These are phyloP conservation scores for Monosporascus cannonballus DNA, from an alignment of 2,329 filamentous ascomycete genomes.

Conservation along the genomic window DNA sequence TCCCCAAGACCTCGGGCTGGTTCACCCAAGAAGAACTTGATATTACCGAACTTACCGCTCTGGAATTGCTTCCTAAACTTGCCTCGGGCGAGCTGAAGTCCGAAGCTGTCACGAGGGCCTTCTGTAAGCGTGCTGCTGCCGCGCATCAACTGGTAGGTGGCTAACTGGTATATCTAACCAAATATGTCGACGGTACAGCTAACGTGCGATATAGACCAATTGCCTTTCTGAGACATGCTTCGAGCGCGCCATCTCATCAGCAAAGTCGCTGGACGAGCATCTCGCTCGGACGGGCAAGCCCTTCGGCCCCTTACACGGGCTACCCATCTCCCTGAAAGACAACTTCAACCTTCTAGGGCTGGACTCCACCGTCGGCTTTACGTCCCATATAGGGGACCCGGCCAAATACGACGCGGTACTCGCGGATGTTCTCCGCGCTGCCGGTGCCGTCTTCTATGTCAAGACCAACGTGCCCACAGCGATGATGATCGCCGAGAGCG, in stretches of 20 bases:
- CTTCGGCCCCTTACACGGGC: slow-evolving; percentile 58
- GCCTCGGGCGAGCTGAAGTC: slow-evolving; percentile 31
- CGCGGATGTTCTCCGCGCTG: slow-evolving; percentile 34
- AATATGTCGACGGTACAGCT: too few species aligned
- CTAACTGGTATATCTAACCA: background rate
- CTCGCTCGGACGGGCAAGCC: slow-evolving; percentile 39
- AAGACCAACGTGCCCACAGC: slow-evolving; percentile 56
- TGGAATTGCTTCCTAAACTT: slow-evolving; percentile 28
- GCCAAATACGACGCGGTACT: slow-evolving; percentile 36
- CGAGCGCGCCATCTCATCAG: slow-evolving; percentile 42
- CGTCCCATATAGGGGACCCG: slow-evolving; percentile 53
- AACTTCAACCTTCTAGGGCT: slow-evolving; percentile 58
- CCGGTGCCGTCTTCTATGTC: slow-evolving; percentile 49
- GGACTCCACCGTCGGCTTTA: slow-evolving; percentile 59
- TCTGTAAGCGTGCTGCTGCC: slow-evolving; percentile 32
- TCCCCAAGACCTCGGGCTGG: slow-evolving; percentile 52
- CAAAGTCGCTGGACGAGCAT: slow-evolving; percentile 43
- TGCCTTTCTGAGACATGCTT: slow-evolving; percentile 51
- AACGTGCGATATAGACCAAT: slow-evolving; percentile 30
- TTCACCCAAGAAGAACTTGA: slow-evolving; percentile 41
- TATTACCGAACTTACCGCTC: slow-evolving; percentile 29
- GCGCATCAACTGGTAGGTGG: slow-evolving; percentile 30
- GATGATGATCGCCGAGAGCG: slow-evolving; percentile 63
- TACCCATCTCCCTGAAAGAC: slow-evolving; percentile 64
- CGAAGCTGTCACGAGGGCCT: slow-evolving; percentile 29